Base-by-base conservation (phyloP, 2,329 filamentous ascomycete genomes). In the Colletotrichum abscissum region DNA sequence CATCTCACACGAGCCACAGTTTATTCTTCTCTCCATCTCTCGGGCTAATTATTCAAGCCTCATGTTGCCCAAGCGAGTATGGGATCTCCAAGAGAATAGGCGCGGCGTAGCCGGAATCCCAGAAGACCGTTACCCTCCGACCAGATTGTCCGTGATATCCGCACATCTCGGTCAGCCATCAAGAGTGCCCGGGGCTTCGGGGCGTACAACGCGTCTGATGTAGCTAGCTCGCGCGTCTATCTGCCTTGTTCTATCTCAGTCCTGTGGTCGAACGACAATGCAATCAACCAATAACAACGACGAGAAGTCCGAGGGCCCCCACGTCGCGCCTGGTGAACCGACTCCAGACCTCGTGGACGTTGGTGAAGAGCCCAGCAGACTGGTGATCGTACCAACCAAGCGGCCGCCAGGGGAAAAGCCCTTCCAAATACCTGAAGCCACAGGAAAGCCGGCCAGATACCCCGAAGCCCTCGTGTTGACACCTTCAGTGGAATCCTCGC, bases 1-100 rank as follows among this genome's bases (percentile, higher is more conserved):
- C 66, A 62, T 30, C 14, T 49, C 16, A 64, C 66, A 64, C 59
- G 54, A 69, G 70, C 70, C 70, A 73, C 66, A 69, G 35, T 24
- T 35, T 68, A 58, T 68, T 30, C 57, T 58, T 38, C 35, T 58
- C 11, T 52, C 24, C 33, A 55, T 33, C 26, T 54, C 38, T 16
- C 26, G 24, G 56, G 38, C 28, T 19, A 28, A 28, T 30, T 38
- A 46, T 26, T 46, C 42, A 57, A 24, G 24, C 8, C 30, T 55
- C 22, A 22, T 49, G n/a, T 67, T 42, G n/a, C 30, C 58, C 30
- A 22, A 24, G 22, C 35, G 49, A 24, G 42, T 19, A 2, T 22
- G 33, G 35, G 26, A 33, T 67, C 6, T 28, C 24, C n/a, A 8
- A 16, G 54, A 11, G 14, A 56, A 33, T 24, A 16, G n/a, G n/a